Percentiles rank a stretch among this genome's conserved stretches.
Evolutionary conservation across 2,329 filamentous ascomycete species (phyloP).

Genomic region (Malbranchea zuffiana): DNA sequence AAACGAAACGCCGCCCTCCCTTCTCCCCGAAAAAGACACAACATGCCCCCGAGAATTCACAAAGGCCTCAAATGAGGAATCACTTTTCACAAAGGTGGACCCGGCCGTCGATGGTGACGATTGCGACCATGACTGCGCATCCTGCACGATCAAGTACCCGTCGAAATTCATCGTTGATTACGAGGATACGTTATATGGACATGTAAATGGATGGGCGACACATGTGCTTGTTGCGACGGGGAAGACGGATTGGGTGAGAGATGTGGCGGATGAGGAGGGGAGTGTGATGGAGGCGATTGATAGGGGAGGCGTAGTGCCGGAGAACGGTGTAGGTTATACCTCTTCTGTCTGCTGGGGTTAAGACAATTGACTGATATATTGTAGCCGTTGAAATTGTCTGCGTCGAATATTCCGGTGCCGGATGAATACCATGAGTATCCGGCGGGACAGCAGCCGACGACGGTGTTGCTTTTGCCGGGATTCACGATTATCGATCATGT

Average conservation of each 20-base stretch:
- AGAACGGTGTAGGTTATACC: conserved; percentile 30
- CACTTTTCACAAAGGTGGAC: conserved; percentile 64
- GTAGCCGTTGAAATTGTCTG: conserved; percentile 78
- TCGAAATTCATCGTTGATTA: conserved; percentile 62
- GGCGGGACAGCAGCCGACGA: conserved; percentile 56
- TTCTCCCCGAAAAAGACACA: conserved; percentile 14
- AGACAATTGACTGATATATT: neutral
- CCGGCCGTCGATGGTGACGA: conserved; percentile 76
- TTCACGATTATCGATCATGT: conserved; percentile 78
- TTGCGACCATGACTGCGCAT: conserved; percentile 76
- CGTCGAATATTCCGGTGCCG: conserved; percentile 79
- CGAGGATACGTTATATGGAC: conserved; percentile 68
- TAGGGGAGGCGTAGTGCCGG: conserved; percentile 31
- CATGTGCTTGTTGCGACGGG: conserved; percentile 90
- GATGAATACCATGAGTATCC: conserved; percentile 47
- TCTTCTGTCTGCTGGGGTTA: neutral
- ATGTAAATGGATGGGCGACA: conserved; percentile 76
- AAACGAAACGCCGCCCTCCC: neutral
- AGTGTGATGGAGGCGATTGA: conserved; percentile 70
- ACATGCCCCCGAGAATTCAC: conserved; percentile 33
- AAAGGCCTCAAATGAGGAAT: conserved; percentile 37
- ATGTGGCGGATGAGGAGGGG: conserved; percentile 78
- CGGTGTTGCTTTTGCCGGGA: conserved; percentile 70
- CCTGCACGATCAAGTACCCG: conserved; percentile 69
- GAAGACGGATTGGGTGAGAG: conserved; percentile 85